Evolutionary conservation across 2,329 filamentous ascomycete genomes (phyloP).

Genomic region (Knufia fluminis): DNA sequence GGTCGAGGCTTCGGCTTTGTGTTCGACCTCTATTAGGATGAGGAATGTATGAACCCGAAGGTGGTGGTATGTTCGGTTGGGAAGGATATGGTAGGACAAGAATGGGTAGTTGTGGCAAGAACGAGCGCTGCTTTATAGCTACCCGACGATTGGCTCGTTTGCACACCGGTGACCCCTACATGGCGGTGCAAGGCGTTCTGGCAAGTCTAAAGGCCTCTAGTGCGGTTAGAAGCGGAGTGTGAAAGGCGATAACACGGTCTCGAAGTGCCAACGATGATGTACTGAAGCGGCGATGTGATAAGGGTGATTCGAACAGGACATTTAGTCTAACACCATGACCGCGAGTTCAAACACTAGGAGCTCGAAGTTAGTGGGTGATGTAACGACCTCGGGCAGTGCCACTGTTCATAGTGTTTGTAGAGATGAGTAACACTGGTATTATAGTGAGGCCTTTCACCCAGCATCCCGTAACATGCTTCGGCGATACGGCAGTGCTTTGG

Average conservation of each 20-base stretch:
- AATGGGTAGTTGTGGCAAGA: background rate
- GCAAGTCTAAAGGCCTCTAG: background rate
- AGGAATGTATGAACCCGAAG: background rate
- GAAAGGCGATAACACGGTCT: background rate
- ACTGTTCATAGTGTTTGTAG: background rate
- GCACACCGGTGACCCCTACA: background rate
- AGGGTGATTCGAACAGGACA: background rate
- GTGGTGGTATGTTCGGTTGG: background rate
- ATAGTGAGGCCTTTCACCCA: background rate
- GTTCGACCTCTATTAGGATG: too few species aligned
- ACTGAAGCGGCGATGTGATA: background rate
- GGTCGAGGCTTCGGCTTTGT: too few species aligned
- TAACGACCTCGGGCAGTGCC: background rate
- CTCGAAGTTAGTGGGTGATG: background rate
- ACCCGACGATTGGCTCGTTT: slow-evolving; percentile 2
- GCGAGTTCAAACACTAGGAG: background rate
- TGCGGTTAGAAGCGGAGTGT: background rate
- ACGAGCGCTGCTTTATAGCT: background rate
- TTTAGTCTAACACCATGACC: background rate
- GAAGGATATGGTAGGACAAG: background rate
- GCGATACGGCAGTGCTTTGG: slow-evolving; percentile 5
- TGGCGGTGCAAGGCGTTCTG: slow-evolving; percentile 2
- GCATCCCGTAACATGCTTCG: slow-evolving; percentile 2
- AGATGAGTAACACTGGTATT: too few species aligned
- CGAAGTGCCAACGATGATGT: background rate